Base-by-base conservation (phyloP, 2,329 filamentous ascomycete species). In the Alternaria gansuensis region DNA sequence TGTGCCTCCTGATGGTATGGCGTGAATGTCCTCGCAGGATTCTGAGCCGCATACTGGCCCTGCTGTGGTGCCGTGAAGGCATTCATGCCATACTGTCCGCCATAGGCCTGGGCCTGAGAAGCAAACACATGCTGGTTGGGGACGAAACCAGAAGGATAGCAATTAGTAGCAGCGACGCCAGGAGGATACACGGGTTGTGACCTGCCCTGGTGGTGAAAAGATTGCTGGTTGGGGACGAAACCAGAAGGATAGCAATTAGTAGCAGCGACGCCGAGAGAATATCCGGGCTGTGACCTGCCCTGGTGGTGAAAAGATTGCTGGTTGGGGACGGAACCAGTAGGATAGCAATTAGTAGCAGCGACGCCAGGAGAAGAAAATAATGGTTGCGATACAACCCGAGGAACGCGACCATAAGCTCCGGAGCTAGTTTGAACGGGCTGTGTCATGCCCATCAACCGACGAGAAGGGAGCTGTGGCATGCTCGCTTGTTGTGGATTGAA, bases 391-490 rank as follows among this genome's bases (percentile, higher is more conserved):
- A 23, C 21, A 40, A 8, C 37, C 21, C 10, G 21, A 14, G 21
- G 21, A 7, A 24, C 13, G 4, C 37, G 5, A 13, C 37, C 10
- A 24, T 40, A 14, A 24, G 11, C 9, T 13, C 37, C 37, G 21
- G 14, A 40, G 21, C 11, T 24, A 21, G 4, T 40, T 24, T 40
- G 37, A 2, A 40, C 10, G 13, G 24, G 9, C 37, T 40, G 37
- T 24, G 11, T 9, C 11, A 24, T 24, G 21, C 21, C 21, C 11
- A 40, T 24, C 21, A 24, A 7, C 21, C 24, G 11, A 9, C 11
- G 21, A 40, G 37, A 21, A 26, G 41, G 23, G n/a, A 28, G 34
- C 33, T 57, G 54, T 44, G 40, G 48, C 31, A 40, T 57, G 48
- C 54, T 49, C 24, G 36, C 33, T 28, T 44, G 45, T 10, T 31